Percentiles rank a stretch among this genome's conserved stretches.
Conservation (phyloP, 2,329 filamentous ascomycete species). For the Didymella pomorum region DNA sequence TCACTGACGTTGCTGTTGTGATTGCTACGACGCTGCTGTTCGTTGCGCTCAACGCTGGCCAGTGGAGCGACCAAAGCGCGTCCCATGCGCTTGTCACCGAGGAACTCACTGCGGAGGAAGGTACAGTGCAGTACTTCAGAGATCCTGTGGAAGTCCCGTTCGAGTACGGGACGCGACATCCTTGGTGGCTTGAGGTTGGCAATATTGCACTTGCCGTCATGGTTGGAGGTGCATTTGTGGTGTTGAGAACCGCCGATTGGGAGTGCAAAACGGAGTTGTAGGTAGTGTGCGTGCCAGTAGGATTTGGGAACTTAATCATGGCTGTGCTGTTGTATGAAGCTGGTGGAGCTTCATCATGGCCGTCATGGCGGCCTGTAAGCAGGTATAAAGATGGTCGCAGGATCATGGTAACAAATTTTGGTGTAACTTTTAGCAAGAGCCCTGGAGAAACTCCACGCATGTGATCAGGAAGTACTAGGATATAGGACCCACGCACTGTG, state of each 20-base stretch:
- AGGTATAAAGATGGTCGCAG: not conserved
- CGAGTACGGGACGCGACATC: slow-evolving; percentile 1
- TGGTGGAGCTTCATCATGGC: not conserved
- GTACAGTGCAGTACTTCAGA: not conserved
- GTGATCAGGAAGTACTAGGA: not conserved
- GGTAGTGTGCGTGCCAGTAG: not conserved
- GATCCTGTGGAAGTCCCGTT: slow-evolving; percentile 1
- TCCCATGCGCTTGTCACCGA: not conserved
- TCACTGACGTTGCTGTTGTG: not conserved
- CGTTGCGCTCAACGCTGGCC: not conserved
- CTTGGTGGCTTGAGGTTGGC: not conserved
- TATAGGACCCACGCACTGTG: not conserved
- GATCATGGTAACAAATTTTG: not conserved
- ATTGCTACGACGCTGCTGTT: not conserved
- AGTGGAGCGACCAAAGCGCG: slow-evolving; percentile 2
- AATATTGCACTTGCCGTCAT: not conserved
- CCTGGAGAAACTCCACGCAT: not conserved
- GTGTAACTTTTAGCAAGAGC: not conserved
- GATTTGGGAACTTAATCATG: not conserved
- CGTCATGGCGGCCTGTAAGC: not conserved
- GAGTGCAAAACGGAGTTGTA: not conserved
- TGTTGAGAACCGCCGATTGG: not conserved
- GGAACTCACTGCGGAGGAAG: not conserved
- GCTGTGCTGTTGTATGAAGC: not conserved
- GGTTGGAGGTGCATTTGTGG: not conserved